These are phyloP conservation scores for Ophiostoma angusticollis DNA, from an alignment of 2,329 filamentous ascomycete genomes.

Conservation along the genomic window DNA sequence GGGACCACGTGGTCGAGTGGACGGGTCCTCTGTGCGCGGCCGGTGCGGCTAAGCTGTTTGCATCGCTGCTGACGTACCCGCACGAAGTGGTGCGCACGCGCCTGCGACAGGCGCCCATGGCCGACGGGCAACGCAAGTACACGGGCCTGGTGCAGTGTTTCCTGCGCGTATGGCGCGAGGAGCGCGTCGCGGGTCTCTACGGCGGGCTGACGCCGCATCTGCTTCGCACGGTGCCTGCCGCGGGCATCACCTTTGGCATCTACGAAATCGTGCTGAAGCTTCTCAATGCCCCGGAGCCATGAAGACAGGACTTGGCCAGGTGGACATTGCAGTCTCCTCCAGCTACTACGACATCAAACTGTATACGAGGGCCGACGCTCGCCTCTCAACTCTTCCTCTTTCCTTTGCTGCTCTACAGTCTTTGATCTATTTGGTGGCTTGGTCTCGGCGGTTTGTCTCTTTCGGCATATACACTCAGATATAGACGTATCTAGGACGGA, in stretches of 20 bases:
- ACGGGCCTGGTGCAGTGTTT: slow-evolving; percentile 83
- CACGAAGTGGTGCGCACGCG: slow-evolving; percentile 85
- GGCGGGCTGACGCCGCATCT: slow-evolving; percentile 86
- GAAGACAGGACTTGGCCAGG: background rate
- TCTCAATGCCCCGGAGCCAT: slow-evolving; percentile 10
- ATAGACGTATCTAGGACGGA: no score
- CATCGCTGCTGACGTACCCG: slow-evolving; percentile 76
- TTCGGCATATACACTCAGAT: background rate
- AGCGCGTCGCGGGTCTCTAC: slow-evolving; percentile 75
- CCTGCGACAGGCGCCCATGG: slow-evolving; percentile 69
- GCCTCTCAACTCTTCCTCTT: no score
- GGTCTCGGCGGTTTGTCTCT: no score
- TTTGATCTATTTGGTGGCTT: no score
- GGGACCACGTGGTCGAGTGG: slow-evolving; percentile 67
- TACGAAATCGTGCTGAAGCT: slow-evolving; percentile 35
- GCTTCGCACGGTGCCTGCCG: slow-evolving; percentile 79
- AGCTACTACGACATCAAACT: no score
- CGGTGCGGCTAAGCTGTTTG: slow-evolving; percentile 73
- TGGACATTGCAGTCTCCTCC: no score
- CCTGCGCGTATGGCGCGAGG: slow-evolving; percentile 73
- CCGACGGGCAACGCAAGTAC: slow-evolving; percentile 64
- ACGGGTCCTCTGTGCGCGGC: slow-evolving; percentile 68
- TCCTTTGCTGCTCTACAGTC: no score
- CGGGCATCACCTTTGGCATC: slow-evolving; percentile 94
- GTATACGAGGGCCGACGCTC: no score